A percentile compares a stretch with the other conserved stretches of the same genome.
Evolutionary conservation across 2,329 filamentous ascomycete species (phyloP).

Genomic region (Paracoccidioides lutzii): DNA sequence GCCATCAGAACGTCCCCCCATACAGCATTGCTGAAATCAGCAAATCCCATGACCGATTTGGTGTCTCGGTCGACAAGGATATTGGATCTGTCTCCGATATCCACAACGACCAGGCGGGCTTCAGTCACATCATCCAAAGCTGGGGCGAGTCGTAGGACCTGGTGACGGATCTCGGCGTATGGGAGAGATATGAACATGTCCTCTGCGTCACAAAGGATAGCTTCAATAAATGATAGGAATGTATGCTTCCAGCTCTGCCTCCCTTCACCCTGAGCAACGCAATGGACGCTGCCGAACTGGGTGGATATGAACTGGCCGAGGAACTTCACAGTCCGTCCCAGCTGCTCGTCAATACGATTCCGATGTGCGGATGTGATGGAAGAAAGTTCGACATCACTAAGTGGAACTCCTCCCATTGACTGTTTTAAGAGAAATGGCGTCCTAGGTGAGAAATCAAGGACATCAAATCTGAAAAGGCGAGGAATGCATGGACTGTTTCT

Average conservation of each 20-base stretch:
- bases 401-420: conserved; percentile 22
- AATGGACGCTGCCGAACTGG: conserved; percentile 39
- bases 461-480: conserved; percentile 26
- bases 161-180: conserved; percentile 41
- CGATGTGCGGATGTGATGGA: conserved; percentile 20
- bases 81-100: conserved; percentile 37
- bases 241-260: conserved; percentile 41
- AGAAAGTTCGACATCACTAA: conserved; percentile 19
- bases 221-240: conserved; percentile 41
- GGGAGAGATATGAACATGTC: conserved; percentile 46
- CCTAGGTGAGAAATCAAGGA: conserved; percentile 15
- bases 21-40: conserved; percentile 41
- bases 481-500: conserved; percentile 25
- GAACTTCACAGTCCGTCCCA: conserved; percentile 26
- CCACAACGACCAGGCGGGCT: conserved; percentile 39
- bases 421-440: conserved; percentile 28
- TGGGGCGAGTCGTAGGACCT: conserved; percentile 32
- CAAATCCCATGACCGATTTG: conserved; percentile 37
- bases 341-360: conserved; percentile 22
- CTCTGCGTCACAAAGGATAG: conserved; percentile 43
- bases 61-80: conserved; percentile 39
- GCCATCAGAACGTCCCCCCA: conserved; percentile 47
- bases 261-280: conserved; percentile 35
- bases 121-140: conserved; percentile 39
- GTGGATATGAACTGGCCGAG: conserved; percentile 35